phyloP scores from a whole-genome alignment of 805 yeast species.

The Ogataea angusta region DNA sequence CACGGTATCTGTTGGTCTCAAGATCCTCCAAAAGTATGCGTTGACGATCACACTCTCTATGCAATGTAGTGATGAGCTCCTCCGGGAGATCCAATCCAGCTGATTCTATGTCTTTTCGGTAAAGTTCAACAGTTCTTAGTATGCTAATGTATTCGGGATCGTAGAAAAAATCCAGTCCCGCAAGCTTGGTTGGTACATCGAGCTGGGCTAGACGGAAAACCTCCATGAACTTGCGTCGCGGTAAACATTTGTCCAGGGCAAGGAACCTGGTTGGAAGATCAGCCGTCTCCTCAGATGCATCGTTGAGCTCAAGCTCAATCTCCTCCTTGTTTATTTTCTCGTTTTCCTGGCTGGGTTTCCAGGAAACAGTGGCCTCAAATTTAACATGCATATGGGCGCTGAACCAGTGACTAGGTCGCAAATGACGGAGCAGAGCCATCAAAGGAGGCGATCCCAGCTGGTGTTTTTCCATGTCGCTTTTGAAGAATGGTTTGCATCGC shows the following conservation, averaged over 20 bases:
- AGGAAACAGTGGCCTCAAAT: constrained; percentile 54
- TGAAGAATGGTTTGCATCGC: constrained; percentile 62
- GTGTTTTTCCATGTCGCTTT: constrained; percentile 54
- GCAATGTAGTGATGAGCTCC: constrained; percentile 14
- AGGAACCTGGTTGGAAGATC: constrained; percentile 44
- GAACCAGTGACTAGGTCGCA: constrained; percentile 76
- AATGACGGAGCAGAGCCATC: constrained; percentile 45
- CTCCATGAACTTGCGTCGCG: constrained; percentile 57
- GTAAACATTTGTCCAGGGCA: constrained; percentile 84
- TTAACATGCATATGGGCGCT: constrained; percentile 85
- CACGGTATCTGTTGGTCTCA: constrained; percentile 4
- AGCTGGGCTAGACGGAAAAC: constrained; percentile 41
- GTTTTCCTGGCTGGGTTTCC: constrained; percentile 13
- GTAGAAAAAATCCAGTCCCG: constrained; percentile 27
- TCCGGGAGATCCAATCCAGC: constrained; percentile 6
- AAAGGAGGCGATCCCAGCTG: constrained; percentile 72
- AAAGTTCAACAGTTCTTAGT: constrained; percentile 19
- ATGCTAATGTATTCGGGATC: constrained; percentile 37
- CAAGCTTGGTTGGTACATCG: constrained; percentile 16
- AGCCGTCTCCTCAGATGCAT: constrained; percentile 14
- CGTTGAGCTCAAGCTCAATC: constrained; percentile 9
- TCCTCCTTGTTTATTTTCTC: constrained; percentile 10
- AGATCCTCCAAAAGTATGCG: constrained; percentile 7
- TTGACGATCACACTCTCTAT: constrained; percentile 14
- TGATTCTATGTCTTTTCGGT: constrained; percentile 10